Percentiles rank a stretch among this genome's conserved stretches.
These are phyloP conservation scores for Arthrobotrys sinensis DNA, from an alignment of 2,329 filamentous ascomycete species.

Conservation along the genomic window DNA sequence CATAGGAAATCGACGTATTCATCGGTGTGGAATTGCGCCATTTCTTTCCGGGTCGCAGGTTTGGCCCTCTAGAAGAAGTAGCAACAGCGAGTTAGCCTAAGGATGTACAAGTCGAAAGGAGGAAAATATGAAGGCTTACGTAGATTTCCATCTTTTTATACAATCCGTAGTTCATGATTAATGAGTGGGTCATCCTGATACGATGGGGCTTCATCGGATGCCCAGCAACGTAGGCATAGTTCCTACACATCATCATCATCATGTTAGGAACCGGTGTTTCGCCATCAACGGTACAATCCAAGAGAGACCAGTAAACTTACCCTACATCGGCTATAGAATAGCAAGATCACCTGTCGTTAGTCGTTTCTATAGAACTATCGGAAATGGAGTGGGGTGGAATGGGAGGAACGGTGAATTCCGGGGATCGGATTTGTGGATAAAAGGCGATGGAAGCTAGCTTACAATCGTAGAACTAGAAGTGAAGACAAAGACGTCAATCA, in stretches of 20 bases:
- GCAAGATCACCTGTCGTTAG: constrained; percentile 45
- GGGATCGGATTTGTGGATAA: constrained; percentile 20
- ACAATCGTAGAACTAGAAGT: constrained; percentile 65
- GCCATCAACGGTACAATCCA: not conserved
- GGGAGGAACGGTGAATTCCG: constrained; percentile 7
- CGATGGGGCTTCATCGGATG: constrained; percentile 76
- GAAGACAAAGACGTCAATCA: constrained; percentile 13
- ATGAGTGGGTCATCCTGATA: constrained; percentile 77
- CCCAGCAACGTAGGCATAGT: constrained; percentile 74
- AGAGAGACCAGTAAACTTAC: constrained; percentile 57
- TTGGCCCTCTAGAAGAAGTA: constrained; percentile 70
- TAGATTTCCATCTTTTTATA: constrained; percentile 83
- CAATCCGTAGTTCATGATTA: constrained; percentile 81
- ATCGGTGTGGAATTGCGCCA: constrained; percentile 81
- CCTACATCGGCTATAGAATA: constrained; percentile 63
- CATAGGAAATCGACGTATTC: constrained; percentile 81
- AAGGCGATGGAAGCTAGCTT: constrained; percentile 58
- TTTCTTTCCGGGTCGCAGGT: constrained; percentile 78
- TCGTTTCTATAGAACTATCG: constrained; percentile 20
- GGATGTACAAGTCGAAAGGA: not conserved
- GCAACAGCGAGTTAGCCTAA: not conserved
- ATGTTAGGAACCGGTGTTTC: constrained; percentile 17
- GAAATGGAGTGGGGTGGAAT: not conserved
- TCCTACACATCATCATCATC: constrained; percentile 67
- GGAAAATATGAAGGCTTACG: constrained; percentile 67